A percentile compares a stretch with the other conserved stretches of the same genome.
Conservation (phyloP, 805 yeast genomes). For the Candida coquimbonensis region DNA sequence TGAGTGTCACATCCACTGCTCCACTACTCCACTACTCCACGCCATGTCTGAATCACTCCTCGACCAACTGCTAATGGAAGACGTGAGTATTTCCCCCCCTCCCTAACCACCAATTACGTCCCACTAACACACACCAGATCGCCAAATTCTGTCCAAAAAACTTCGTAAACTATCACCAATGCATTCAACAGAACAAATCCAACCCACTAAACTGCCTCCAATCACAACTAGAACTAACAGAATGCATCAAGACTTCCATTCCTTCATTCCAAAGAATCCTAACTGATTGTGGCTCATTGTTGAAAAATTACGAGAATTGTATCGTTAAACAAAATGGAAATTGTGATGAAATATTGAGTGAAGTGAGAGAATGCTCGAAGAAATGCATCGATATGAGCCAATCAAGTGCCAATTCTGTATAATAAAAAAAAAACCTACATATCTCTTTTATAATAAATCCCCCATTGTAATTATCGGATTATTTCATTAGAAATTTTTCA, state of each 20-base stretch:
- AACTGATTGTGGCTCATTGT: slow-evolving; percentile 47
- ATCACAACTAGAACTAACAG: slow-evolving; percentile 51
- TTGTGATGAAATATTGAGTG: slow-evolving; percentile 47
- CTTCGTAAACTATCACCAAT: slow-evolving; percentile 66
- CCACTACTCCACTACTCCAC: too few species aligned
- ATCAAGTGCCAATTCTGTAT: slow-evolving; percentile 12
- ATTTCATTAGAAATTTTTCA: too few species aligned
- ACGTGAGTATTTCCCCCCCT: too few species aligned
- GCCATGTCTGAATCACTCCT: slow-evolving; percentile 18
- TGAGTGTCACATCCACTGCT: too few species aligned
- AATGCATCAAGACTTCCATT: slow-evolving; percentile 56
- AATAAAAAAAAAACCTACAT: too few species aligned
- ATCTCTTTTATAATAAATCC: too few species aligned
- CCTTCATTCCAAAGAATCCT: slow-evolving; percentile 70
- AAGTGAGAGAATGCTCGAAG: slow-evolving; percentile 61
- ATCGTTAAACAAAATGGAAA: slow-evolving; percentile 40
- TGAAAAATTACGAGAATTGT: slow-evolving; percentile 63
- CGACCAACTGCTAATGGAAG: slow-evolving; percentile 73
- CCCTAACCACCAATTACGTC: too few species aligned
- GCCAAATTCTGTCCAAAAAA: slow-evolving; percentile 70
- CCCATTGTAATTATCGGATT: too few species aligned
- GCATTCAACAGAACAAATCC: slow-evolving; percentile 54
- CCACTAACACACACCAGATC: slow-evolving; percentile 27
- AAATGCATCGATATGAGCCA: slow-evolving; percentile 25
- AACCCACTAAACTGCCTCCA: slow-evolving; percentile 42